Evolutionary conservation across 768 basidiomycete genomes (phyloP).

Genomic region (Leccinum subgranulosum): DNA sequence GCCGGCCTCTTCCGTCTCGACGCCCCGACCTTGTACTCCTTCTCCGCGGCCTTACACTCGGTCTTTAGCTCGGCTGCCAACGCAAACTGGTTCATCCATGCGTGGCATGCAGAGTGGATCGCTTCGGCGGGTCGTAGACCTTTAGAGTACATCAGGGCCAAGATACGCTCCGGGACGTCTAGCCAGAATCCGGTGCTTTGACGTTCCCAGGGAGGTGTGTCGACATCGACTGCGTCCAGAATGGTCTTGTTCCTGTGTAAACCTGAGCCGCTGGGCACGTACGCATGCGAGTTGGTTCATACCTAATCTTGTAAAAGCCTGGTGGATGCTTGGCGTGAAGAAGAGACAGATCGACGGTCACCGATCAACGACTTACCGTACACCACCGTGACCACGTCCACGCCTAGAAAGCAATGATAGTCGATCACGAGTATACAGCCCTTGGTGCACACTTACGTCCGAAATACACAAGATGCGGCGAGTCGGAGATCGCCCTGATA

Average conservation of each 20-base stretch:
- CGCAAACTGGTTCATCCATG: conserved; percentile 73
- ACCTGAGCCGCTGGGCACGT: background rate
- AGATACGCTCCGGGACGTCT: conserved; percentile 56
- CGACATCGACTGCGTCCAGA: conserved; percentile 73
- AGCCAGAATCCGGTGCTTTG: conserved; percentile 78
- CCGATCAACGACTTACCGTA: conserved; percentile 52
- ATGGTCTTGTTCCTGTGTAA: conserved; percentile 52
- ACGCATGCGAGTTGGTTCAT: background rate
- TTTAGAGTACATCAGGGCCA: conserved; percentile 52
- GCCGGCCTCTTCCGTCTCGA: conserved; percentile 67
- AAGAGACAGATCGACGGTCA: background rate
- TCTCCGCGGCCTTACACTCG: conserved; percentile 79
- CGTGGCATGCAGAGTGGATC: conserved; percentile 85
- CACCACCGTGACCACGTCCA: conserved; percentile 64
- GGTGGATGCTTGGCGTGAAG: background rate
- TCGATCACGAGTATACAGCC: background rate
- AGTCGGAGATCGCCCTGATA: conserved; percentile 60
- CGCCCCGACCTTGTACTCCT: conserved; percentile 57
- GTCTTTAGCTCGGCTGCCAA: conserved; percentile 69
- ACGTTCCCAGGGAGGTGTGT: conserved; percentile 74
- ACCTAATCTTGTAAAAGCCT: conserved; percentile 85
- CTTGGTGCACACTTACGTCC: conserved; percentile 51
- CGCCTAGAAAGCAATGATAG: conserved; percentile 36
- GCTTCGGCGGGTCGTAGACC: conserved; percentile 69
- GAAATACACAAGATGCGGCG: conserved; percentile 59